These are phyloP conservation scores for Cardiospermum halicacabum DNA, from an alignment of 345 rosid genomes.

Conservation along the genomic window DNA sequence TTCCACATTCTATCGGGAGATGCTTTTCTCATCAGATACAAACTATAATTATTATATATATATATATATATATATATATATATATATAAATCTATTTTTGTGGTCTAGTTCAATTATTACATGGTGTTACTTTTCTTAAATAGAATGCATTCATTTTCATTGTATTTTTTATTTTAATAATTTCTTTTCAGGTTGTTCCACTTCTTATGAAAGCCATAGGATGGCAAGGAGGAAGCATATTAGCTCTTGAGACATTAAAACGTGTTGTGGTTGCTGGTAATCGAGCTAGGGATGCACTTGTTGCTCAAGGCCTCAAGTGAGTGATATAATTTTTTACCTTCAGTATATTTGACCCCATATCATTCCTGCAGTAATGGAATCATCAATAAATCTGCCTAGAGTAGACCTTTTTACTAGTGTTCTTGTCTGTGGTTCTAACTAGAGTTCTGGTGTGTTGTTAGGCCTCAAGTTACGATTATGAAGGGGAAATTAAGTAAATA, in stretches of 20 bases:
- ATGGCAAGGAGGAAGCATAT: slow-evolving; percentile 99
- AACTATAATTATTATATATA: no score
- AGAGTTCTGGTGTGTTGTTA: no score
- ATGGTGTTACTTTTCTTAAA: neutral
- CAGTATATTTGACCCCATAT: neutral
- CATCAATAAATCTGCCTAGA: neutral
- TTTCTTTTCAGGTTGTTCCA: slow-evolving; percentile 76
- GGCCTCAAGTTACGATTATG: no score
- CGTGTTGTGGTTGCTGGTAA: slow-evolving; percentile 97
- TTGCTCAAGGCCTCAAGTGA: slow-evolving; percentile 97
- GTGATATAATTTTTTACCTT: slow-evolving; percentile 7
- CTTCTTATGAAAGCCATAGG: slow-evolving; percentile 99
- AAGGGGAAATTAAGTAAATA: no score
- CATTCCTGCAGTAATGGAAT: neutral
- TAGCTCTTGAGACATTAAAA: slow-evolving; percentile 94
- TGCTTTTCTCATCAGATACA: no score
- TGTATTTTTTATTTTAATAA: neutral
- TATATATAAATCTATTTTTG: neutral
- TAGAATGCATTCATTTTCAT: slow-evolving; percentile 17
- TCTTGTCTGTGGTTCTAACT: no score
- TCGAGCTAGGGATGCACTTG: slow-evolving; percentile 97
- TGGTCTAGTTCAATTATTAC: neutral
- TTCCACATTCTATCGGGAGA: neutral
- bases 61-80: no score
- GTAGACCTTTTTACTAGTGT: no score